Conservation (phyloP, 176 grass and related monocot genomes). For the Dendrocalamus sinicus region DNA sequence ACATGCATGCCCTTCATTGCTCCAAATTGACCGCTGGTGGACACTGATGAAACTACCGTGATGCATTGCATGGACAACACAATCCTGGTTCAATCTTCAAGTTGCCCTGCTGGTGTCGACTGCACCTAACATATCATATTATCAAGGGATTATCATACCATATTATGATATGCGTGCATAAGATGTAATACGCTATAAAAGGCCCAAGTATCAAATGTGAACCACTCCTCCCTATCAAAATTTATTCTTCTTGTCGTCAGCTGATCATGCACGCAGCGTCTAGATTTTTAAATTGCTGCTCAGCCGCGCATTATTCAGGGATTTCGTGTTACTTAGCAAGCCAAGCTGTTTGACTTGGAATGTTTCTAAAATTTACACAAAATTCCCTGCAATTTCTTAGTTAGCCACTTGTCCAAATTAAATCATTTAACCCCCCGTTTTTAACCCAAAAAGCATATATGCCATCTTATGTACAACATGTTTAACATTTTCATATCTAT, state of each 20-base stretch:
- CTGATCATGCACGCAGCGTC: not conserved
- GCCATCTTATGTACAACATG: too few species aligned
- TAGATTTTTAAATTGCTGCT: not conserved
- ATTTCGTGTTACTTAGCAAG: constrained; percentile 35
- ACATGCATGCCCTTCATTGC: not conserved
- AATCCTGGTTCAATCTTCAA: not conserved
- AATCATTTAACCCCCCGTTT: too few species aligned
- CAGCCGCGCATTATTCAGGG: not conserved
- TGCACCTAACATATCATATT: not conserved
- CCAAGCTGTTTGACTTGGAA: constrained; percentile 35
- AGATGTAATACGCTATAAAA: constrained; percentile 21
- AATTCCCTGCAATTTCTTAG: too few species aligned
- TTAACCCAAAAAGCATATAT: too few species aligned
- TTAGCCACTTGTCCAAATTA: too few species aligned
- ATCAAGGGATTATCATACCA: not conserved
- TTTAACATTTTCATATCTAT: too few species aligned
- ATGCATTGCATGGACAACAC: constrained; percentile 19
- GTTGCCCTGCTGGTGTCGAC: not conserved
- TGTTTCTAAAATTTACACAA: not conserved
- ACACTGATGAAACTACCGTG: not conserved
- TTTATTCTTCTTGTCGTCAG: not conserved
- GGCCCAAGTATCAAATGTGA: not conserved
- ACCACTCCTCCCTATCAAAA: not conserved
- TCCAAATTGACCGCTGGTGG: not conserved
- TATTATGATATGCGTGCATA: not conserved